Evolutionary conservation across 306 rosid genomes (phyloP), one percentile per base, ranked within the genome.

Genomic region (Prunus davidiana): DNA sequence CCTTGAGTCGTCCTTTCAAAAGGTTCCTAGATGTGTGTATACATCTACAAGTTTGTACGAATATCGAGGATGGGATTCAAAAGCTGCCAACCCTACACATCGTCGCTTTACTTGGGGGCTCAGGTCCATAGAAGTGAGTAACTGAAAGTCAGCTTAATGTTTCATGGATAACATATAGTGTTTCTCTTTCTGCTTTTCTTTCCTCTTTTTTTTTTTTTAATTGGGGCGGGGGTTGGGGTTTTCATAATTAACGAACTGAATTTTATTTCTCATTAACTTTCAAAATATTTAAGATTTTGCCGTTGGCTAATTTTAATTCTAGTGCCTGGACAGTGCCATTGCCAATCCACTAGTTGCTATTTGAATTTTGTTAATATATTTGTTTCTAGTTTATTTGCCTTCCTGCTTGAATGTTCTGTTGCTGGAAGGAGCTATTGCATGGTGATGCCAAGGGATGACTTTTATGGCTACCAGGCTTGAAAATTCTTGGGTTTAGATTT

Each of bases 31-130:
- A 86, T 95, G 98, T 74, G 97, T 95, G 57, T 95, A 92, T 84
- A 92, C 98, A 58, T 95, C 97, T 41, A 89, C 97, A 34, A 87
- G 92, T 78, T 90, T 92, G 74, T 95, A 86, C 68, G 98, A 95
- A 80, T 95, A 95, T 73, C 91, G 97, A 64, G 97, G 97, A 69
- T 95, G 98, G 98, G 97, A 85, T 83, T 92, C 98, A 64, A 95
- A 92, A 82, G 92, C 95, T 55, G 98, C 97, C 60, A 91, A 90
- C 71, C 78, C 97, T 64, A 92, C 88, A 51, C 98, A 95, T 83
- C 96, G 88, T 19, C 97, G 90, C 30, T 90, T 95, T 81, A 88
- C 98, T 30, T 95, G 98, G 98, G 98, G 98, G 72, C 88, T 92
- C 74, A 87, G 98, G 79, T 84, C 96, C 12, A 76, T 89, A 12